Conservation (phyloP, 2,329 filamentous ascomycete genomes). For the Dactylonectria macrodidyma region DNA sequence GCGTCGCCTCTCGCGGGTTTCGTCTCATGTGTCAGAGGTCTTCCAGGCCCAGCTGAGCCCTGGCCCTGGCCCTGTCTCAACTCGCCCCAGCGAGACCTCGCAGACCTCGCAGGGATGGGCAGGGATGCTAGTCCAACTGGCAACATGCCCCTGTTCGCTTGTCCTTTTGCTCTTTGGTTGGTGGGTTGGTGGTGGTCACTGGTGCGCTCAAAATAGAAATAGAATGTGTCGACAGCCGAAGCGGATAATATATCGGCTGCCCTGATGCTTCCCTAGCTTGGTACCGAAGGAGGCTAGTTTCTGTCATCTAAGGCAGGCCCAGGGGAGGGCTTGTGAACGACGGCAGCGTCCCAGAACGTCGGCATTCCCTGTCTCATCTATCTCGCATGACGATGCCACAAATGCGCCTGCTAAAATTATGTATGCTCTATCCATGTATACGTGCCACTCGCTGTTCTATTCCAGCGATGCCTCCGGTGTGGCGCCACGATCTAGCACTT, state of each 20-base stretch:
- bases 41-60: conserved; percentile 9
- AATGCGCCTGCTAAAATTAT: background rate
- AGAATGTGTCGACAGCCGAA: conserved; percentile 23
- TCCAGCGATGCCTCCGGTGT: conserved; percentile 2
- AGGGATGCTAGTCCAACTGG: conserved; percentile 17
- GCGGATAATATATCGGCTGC: conserved; percentile 26
- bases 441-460: background rate
- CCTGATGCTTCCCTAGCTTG: background rate
- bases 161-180: conserved; percentile 5
- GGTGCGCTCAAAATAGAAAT: conserved; percentile 29
- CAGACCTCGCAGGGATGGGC: conserved; percentile 10
- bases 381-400: conserved; percentile 27
- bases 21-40: conserved; percentile 44
- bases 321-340: conserved; percentile 19
- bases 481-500: conserved; percentile 19
- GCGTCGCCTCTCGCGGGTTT: conserved; percentile 37
- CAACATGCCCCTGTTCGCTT: conserved; percentile 7
- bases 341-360: conserved; percentile 13
- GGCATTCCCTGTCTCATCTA: conserved; percentile 29
- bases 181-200: conserved; percentile 4
- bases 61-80: background rate
- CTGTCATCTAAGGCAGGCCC: background rate
- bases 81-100: background rate
- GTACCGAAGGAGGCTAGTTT: background rate
- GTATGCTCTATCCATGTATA: background rate